Percentiles rank a stretch among this genome's conserved stretches.
Conservation (phyloP, 257 asterid genomes). For the Ocimum tenuiflorum region DNA sequence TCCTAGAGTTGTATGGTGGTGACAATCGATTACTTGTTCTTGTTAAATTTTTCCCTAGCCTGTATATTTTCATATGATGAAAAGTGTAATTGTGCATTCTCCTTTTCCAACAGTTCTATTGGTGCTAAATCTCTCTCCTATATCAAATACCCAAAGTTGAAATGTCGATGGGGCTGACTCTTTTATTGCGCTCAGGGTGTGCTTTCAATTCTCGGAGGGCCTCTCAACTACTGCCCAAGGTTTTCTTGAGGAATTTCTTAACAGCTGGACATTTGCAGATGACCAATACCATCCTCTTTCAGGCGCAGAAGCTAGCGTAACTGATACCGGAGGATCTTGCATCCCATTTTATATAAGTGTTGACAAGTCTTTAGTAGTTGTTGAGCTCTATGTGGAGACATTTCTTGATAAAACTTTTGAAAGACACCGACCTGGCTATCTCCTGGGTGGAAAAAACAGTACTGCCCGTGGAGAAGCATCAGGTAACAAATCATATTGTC, state of each 20-base stretch:
- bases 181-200: slow-evolving; percentile 31
- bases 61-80: background rate
- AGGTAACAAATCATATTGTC: slow-evolving; percentile 42
- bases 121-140: slow-evolving; percentile 6
- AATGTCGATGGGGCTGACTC: slow-evolving; percentile 3
- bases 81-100: background rate
- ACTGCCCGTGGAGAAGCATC: slow-evolving; percentile 64
- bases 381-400: slow-evolving; percentile 67
- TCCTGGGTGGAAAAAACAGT: slow-evolving; percentile 73
- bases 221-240: slow-evolving; percentile 41
- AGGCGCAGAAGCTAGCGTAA: slow-evolving; percentile 24
- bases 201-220: slow-evolving; percentile 57
- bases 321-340: slow-evolving; percentile 27
- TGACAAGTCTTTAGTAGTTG: slow-evolving; percentile 55
- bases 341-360: slow-evolving; percentile 35
- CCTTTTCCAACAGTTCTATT: background rate
- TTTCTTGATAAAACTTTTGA: slow-evolving; percentile 41
- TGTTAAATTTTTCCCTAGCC: background rate
- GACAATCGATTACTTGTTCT: background rate
- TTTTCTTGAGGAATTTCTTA: slow-evolving; percentile 60
- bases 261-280: slow-evolving; percentile 49
- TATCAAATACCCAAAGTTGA: no score
- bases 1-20: background rate
- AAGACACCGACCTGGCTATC: slow-evolving; percentile 55
- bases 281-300: slow-evolving; percentile 34